Conservation (phyloP, 1,139 yeast genomes). For the Chernovozyma aurita region DNA sequence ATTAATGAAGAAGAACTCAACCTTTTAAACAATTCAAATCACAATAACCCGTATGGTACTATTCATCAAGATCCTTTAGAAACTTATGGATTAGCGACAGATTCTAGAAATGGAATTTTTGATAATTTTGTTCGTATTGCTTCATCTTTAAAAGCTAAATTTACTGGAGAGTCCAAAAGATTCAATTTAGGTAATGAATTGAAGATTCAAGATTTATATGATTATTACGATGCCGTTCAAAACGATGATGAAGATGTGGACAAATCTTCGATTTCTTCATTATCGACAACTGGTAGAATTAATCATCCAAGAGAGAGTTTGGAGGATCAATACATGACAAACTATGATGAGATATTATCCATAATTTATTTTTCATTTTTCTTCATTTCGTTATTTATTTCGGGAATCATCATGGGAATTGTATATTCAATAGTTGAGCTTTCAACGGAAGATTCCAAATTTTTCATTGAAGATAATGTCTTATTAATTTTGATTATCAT, state of each 20-base stretch:
- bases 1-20: slow-evolving; percentile 1
- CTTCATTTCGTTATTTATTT: slow-evolving; percentile 32
- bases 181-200: slow-evolving; percentile 2
- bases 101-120: slow-evolving; percentile 1
- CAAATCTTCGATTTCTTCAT: slow-evolving; percentile 3
- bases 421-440: slow-evolving; percentile 29
- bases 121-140: slow-evolving; percentile 5
- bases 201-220: not conserved
- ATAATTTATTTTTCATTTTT: slow-evolving; percentile 35
- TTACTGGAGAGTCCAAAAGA: not conserved
- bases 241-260: slow-evolving; percentile 2
- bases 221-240: slow-evolving; percentile 1
- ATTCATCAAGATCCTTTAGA: slow-evolving; percentile 2
- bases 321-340: slow-evolving; percentile 6
- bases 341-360: slow-evolving; percentile 35
- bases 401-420: slow-evolving; percentile 44
- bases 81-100: slow-evolving; percentile 1
- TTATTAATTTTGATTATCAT: slow-evolving; percentile 30
- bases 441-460: slow-evolving; percentile 19
- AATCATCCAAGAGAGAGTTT: slow-evolving; percentile 1
- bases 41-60: slow-evolving; percentile 2
- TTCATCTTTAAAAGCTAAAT: not conserved
- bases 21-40: slow-evolving; percentile 1
- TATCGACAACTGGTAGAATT: not conserved
- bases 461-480: slow-evolving; percentile 27